Base-by-base conservation (phyloP, 192 early-diverging fungal species). In the Globomyces pollinis-pini region DNA sequence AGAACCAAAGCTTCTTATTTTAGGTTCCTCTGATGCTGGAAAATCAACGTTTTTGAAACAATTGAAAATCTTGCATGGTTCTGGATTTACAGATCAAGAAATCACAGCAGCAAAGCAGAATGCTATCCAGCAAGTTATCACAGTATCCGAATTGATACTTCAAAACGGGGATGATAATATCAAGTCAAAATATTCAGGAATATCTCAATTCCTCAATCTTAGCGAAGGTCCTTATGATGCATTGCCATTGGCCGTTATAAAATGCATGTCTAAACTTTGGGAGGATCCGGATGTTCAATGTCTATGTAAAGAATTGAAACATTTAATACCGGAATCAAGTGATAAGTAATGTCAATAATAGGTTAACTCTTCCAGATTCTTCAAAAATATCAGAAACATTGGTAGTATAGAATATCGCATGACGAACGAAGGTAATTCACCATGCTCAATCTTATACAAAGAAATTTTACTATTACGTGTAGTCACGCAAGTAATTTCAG, bases 21-120 rank as follows among this genome's bases (percentile, higher is more conserved):
- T 77, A 24, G 76, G 76, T 13, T 60, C 67, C 12, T 67, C 64
- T 6, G 76, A 78, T 53, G 66, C 69, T 21, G 76, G 76, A 49
- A 78, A 78, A 62, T 65, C 76, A 3, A 78, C 76, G 2, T 59
- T 78, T 4, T 53, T 78, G 41, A 78, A 78, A 67, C 72, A 75
- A 45, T 49, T 78, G 31, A 68, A 70, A 28, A 69, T 78, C 24
- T 20, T 78, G 26, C 69, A 75, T 45, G 72, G 72, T 15, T 53
- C 34, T 23, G 72, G 72, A 1, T 75, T 75, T 47, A 32, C 63
- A 11, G 47, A 66, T 36, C 42, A 47, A 23, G 76, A 78, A 26
- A 57, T 49, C 8, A 18, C 20, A 13, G 42, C 18, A 4, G 68
- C 75, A 26, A 35, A 38, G 32, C 32, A 30, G 3, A 75, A 75